Conservation (phyloP, 441 rosid species). For the Pelargonium cotyledonis region DNA sequence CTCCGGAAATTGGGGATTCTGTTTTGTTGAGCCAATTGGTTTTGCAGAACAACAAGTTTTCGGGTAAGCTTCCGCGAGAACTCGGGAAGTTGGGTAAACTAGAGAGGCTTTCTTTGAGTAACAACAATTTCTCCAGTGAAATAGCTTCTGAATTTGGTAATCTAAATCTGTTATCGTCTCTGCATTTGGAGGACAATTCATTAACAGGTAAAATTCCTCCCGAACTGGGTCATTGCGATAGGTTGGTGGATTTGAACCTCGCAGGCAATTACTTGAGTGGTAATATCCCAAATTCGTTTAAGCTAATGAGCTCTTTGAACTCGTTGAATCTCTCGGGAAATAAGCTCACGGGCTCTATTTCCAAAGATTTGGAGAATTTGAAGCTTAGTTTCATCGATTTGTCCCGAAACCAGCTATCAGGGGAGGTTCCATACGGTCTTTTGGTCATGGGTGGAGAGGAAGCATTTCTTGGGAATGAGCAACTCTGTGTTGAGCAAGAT, state of each 20-base stretch:
- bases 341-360: constrained; percentile 52
- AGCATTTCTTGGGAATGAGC: constrained; percentile 54
- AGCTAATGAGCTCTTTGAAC: constrained; percentile 50
- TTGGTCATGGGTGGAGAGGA: constrained; percentile 53
- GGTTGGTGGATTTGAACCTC: constrained; percentile 68
- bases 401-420: constrained; percentile 55
- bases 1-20: constrained; percentile 41
- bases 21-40: constrained; percentile 40
- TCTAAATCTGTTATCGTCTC: constrained; percentile 47
- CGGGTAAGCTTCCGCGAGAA: constrained; percentile 54
- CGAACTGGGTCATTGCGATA: constrained; percentile 39
- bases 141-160: constrained; percentile 47
- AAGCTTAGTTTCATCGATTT: constrained; percentile 74
- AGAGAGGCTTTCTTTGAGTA: constrained; percentile 52
- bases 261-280: constrained; percentile 62
- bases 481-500: constrained; percentile 47
- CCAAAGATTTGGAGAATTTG: constrained; percentile 41
- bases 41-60: constrained; percentile 56
- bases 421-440: constrained; percentile 54
- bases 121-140: constrained; percentile 50
- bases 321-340: constrained; percentile 72
- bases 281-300: constrained; percentile 40
- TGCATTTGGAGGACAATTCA: constrained; percentile 64
- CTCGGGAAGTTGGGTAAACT: constrained; percentile 44
- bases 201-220: constrained; percentile 55